Conservation (phyloP, 2,329 filamentous ascomycete species). For the Ophiocordyceps unilateralis region DNA sequence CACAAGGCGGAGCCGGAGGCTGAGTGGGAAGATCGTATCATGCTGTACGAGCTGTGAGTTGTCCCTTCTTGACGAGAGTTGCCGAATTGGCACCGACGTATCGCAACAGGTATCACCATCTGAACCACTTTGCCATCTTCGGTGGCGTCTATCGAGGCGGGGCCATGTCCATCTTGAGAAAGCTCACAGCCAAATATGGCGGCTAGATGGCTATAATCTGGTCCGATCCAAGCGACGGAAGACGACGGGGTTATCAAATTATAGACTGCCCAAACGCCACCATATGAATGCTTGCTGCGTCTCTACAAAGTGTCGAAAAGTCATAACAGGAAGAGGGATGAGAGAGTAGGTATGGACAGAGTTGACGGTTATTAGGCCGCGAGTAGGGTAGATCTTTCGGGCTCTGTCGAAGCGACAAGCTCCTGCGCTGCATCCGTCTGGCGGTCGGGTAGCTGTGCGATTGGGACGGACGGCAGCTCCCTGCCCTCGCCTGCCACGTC, state of each 20-base stretch:
- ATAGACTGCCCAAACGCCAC: slow-evolving; percentile 9
- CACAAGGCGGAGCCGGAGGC: slow-evolving; percentile 63
- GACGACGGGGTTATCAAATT: background rate
- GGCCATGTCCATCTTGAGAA: slow-evolving; percentile 65
- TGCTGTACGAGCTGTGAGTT: slow-evolving; percentile 66
- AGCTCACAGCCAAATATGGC: slow-evolving; percentile 55
- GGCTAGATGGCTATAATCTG: background rate
- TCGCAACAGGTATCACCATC: slow-evolving; percentile 57
- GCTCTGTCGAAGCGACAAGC: slow-evolving; percentile 8
- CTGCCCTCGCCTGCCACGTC: slow-evolving; percentile 12
- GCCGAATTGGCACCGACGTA: background rate
- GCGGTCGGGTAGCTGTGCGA: slow-evolving; percentile 14
- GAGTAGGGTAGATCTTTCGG: slow-evolving; percentile 22
- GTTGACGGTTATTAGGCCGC: slow-evolving; percentile 10
- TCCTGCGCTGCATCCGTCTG: slow-evolving; percentile 4
- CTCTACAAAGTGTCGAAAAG: slow-evolving; percentile 1
- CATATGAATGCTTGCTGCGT: slow-evolving; percentile 5
- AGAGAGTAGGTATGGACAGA: background rate
- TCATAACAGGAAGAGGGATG: background rate
- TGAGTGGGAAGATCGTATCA: slow-evolving; percentile 73
- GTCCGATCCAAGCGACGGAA: background rate
- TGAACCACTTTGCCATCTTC: slow-evolving; percentile 80
- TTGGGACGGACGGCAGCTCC: slow-evolving; percentile 14
- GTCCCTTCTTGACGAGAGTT: background rate
- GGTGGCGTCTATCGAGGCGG: slow-evolving; percentile 61